These are phyloP conservation scores for Dalbergia oliveri DNA, from an alignment of 306 rosid genomes.

Conservation along the genomic window DNA sequence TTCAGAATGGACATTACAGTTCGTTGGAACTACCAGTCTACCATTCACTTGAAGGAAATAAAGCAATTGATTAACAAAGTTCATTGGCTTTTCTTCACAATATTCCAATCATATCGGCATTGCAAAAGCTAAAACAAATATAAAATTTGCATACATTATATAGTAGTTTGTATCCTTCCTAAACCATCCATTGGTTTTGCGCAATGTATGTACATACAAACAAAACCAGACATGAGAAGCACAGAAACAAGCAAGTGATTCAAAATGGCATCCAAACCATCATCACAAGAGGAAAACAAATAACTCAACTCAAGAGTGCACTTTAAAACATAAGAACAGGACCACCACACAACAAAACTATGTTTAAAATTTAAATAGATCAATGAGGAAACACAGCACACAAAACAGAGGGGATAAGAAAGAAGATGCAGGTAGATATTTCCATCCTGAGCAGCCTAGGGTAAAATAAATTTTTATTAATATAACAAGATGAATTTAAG, in stretches of 20 bases:
- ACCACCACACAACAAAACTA: background rate
- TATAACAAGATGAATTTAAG: background rate
- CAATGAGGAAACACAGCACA: background rate
- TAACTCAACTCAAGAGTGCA: background rate
- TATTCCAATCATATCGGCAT: background rate
- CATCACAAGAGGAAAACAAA: background rate
- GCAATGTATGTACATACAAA: background rate
- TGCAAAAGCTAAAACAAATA: background rate
- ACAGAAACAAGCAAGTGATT: conserved; percentile 19
- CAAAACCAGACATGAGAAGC: background rate
- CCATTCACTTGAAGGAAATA: too few species aligned
- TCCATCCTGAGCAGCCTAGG: conserved; percentile 6
- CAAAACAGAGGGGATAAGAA: conserved; percentile 11
- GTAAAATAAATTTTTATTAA: background rate
- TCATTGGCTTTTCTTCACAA: background rate
- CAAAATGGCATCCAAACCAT: conserved; percentile 4
- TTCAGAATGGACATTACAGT: too few species aligned
- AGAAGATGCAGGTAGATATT: background rate
- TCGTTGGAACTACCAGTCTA: too few species aligned
- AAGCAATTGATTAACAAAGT: background rate
- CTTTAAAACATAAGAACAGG: background rate
- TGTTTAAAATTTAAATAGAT: conserved; percentile 12
- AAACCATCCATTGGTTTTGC: conserved; percentile 5
- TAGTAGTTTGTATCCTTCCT: background rate
- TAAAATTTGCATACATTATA: background rate